Percentiles rank a stretch among this genome's conserved stretches.
Conservation (phyloP, 352 stramenopile genomes). For the Phytophthora pseudosyringae region DNA sequence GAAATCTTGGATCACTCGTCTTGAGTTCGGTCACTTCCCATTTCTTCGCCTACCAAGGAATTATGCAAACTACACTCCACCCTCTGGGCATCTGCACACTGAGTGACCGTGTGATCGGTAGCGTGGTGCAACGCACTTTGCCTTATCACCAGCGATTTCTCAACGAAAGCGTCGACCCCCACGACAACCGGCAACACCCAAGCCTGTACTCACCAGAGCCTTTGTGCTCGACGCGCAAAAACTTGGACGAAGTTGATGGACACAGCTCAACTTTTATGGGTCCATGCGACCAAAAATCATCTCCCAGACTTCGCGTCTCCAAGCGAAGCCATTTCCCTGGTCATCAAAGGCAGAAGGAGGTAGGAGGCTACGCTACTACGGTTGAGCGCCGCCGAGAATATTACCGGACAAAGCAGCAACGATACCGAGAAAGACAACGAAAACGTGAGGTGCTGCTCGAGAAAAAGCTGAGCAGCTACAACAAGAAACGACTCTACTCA, state of each 20-base stretch:
- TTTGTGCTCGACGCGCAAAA: not conserved
- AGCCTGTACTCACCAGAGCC: not conserved
- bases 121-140: not conserved
- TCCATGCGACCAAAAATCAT: too few species aligned
- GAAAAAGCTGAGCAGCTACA: not conserved
- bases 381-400: not conserved
- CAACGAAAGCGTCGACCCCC: not conserved
- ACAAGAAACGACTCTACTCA: not conserved
- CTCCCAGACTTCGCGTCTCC: too few species aligned
- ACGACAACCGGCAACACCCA: not conserved
- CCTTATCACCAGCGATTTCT: not conserved
- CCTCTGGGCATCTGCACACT: not conserved
- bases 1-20: too few species aligned
- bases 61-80: not conserved
- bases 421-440: not conserved
- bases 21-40: not conserved
- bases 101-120: not conserved
- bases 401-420: not conserved
- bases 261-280: too few species aligned
- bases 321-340: not conserved
- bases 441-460: not conserved
- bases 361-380: too few species aligned
- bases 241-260: not conserved
- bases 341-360: not conserved
- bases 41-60: not conserved